Evolutionary conservation across 1,284 basidiomycete species (phyloP), one percentile per base, ranked within the genome.

Genomic region (Trichosporon asahii): DNA sequence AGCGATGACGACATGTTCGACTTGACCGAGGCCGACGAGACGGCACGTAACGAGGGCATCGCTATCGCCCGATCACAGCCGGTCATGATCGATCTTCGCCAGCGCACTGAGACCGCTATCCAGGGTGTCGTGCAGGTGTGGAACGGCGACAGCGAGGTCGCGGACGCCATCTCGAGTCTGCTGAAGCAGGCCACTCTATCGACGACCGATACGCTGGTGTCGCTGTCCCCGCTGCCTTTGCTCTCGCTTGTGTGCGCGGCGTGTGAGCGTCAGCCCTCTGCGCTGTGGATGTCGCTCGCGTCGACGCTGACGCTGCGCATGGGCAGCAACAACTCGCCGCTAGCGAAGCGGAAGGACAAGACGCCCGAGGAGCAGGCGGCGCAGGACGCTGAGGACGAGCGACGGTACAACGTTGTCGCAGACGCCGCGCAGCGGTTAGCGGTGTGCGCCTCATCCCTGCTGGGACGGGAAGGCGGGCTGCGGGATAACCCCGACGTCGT

Each of bases 401-500:
- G 75, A 64, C 72, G 76, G 25, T 82, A 80, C 80, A 73, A 74
- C 44, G 72, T 79, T 0, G 77, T 83, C 4, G 80, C 74, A 2
- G 79, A 81, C 70, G 88, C 88, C 0, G 82, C 92, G 0, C 86
- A 87, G 0, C 83, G 89, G 1, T 76, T 94, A 55, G 78, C 92
- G 25, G 87, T 89, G 69, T 86, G 88, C n/a, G 88, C 88, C 0
- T 79, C 93, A 70, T 79, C 77, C 4, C 80, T 86, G 61, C 83
- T 95, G 23, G 85, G 87, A 0, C 85, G 85, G 55, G 85, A 87
- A 0, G 88, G 88, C 0, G 88, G 87, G 7, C 92, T 70, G 92
- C 92, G 75, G 72, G 68, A 84, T 76, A 91, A 95, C 77, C 93
- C 94, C 0, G 94, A 95, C 79, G 88, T 95, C 29, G 91, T 93